Conservation (phyloP, 805 yeast genomes). For the Metschnikowia cerradonensis region DNA sequence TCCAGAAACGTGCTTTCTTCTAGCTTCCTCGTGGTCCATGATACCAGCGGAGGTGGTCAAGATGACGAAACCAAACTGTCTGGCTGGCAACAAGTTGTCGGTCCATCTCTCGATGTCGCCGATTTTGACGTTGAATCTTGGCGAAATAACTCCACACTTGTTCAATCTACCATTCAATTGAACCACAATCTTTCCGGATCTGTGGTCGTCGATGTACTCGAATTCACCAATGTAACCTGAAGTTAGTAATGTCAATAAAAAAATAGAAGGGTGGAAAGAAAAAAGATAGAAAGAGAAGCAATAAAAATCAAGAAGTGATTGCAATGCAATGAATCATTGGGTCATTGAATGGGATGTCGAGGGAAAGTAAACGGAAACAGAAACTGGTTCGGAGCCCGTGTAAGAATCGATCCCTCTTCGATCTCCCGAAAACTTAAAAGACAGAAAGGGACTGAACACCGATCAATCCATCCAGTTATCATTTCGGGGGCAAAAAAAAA, state of each 20-base stretch:
- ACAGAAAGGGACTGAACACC: slow-evolving; percentile 87
- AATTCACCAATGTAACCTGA: slow-evolving; percentile 32
- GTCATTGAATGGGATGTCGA: slow-evolving; percentile 37
- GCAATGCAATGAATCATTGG: too few relatives aligned
- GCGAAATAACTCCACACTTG: slow-evolving; percentile 98
- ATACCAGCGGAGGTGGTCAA: slow-evolving; percentile 99
- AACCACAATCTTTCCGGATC: slow-evolving; percentile 35
- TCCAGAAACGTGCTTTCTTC: slow-evolving; percentile 99
- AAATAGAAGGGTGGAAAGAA: slow-evolving; percentile 10
- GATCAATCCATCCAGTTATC: slow-evolving; percentile 98
- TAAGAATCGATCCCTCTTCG: slow-evolving; percentile 60
- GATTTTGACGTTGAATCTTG: slow-evolving; percentile 96
- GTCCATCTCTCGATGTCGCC: slow-evolving; percentile 98
- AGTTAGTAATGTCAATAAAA: slow-evolving; percentile 19
- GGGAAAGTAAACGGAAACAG: slow-evolving; percentile 64
- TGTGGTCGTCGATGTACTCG: slow-evolving; percentile 36
- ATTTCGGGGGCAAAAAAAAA: slow-evolving; percentile 58
- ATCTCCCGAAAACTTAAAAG: slow-evolving; percentile 97
- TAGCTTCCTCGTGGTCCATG: slow-evolving; percentile 99
- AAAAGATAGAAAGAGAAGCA: slow-evolving; percentile 2
- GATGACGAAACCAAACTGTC: slow-evolving; percentile 98
- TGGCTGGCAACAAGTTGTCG: slow-evolving; percentile 95
- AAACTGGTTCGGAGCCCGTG: slow-evolving; percentile 48
- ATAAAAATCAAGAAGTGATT: too few relatives aligned
- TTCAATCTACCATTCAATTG: slow-evolving; percentile 34